These are phyloP conservation scores for Skeletonema menzelii DNA, from an alignment of 108 stramenopile species.

Conservation along the genomic window DNA sequence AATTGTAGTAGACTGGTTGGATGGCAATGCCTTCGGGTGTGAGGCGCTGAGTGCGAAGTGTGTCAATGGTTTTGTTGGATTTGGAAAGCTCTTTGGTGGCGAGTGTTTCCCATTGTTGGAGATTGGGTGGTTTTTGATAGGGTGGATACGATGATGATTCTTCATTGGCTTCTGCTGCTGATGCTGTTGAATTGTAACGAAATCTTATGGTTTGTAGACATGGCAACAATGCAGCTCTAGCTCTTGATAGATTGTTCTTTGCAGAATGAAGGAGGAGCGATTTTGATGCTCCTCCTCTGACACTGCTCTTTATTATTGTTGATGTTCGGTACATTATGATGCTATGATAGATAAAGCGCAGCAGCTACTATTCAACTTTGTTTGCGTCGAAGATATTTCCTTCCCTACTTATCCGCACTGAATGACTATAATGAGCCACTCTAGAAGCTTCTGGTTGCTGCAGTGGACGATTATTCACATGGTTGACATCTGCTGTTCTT, in stretches of 20 bases:
- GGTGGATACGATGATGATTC: neutral
- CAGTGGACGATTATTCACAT: too few relatives aligned
- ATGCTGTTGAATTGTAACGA: neutral
- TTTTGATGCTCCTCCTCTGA: neutral
- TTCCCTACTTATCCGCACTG: too few relatives aligned
- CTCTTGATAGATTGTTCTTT: constrained; percentile 1
- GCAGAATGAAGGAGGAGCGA: neutral
- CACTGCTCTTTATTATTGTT: neutral
- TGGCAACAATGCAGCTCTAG: neutral
- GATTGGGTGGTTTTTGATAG: constrained; percentile 34
- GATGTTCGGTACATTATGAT: neutral
- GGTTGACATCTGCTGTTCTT: too few relatives aligned
- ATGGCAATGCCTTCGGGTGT: constrained; percentile 89
- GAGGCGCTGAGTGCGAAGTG: constrained; percentile 60
- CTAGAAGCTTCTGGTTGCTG: too few relatives aligned
- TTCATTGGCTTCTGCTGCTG: neutral
- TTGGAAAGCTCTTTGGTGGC: constrained; percentile 72
- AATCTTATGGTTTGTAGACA: neutral
- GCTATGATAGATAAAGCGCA: too few relatives aligned
- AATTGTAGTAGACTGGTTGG: constrained; percentile 94
- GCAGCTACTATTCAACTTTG: too few relatives aligned
- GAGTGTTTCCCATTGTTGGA: constrained; percentile 65
- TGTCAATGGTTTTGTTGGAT: constrained; percentile 56
- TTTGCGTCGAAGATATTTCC: too few relatives aligned
- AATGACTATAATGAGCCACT: too few relatives aligned